Evolutionary conservation across 805 yeast genomes (phyloP).

Genomic region (Candida sithepensis): DNA sequence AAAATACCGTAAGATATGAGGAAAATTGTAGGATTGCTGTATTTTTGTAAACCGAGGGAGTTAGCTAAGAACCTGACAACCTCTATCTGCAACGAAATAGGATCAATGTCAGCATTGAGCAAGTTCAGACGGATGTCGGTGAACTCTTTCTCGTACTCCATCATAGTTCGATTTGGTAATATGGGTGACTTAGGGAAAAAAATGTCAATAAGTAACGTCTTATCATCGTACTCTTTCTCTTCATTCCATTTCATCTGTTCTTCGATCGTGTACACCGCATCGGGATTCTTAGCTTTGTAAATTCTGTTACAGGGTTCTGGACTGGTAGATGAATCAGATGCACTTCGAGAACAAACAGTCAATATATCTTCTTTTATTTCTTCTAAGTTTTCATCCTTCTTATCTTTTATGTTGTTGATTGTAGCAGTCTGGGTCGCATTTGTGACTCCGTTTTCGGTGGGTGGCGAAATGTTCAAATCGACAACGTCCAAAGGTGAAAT

Average conservation of each 20-base stretch:
- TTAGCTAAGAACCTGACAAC: conserved; percentile 32
- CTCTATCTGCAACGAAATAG: conserved; percentile 26
- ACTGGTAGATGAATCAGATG: neutral
- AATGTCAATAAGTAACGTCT: conserved; percentile 16
- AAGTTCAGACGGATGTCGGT: conserved; percentile 19
- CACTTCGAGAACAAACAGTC: too few relatives aligned
- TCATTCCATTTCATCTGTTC: conserved; percentile 19
- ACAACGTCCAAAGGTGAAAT: conserved; percentile 21
- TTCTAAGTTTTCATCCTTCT: neutral
- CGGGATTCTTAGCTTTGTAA: neutral
- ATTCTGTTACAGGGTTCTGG: neutral
- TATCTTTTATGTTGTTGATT: neutral
- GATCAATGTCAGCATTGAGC: conserved; percentile 17
- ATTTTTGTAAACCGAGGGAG: conserved; percentile 28
- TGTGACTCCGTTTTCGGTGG: neutral
- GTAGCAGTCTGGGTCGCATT: too few relatives aligned
- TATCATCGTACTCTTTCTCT: conserved; percentile 13
- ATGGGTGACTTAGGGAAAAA: conserved; percentile 17
- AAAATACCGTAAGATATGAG: conserved; percentile 35
- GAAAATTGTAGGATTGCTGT: conserved; percentile 36
- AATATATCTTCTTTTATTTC: neutral
- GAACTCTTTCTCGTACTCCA: conserved; percentile 19
- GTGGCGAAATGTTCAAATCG: conserved; percentile 12
- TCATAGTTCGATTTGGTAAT: conserved; percentile 2
- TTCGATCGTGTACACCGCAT: conserved; percentile 11